Evolutionary conservation across 2,329 filamentous ascomycete species (phyloP), one percentile per base, ranked within the genome.

Genomic region (Rasamsonia emersonii): DNA sequence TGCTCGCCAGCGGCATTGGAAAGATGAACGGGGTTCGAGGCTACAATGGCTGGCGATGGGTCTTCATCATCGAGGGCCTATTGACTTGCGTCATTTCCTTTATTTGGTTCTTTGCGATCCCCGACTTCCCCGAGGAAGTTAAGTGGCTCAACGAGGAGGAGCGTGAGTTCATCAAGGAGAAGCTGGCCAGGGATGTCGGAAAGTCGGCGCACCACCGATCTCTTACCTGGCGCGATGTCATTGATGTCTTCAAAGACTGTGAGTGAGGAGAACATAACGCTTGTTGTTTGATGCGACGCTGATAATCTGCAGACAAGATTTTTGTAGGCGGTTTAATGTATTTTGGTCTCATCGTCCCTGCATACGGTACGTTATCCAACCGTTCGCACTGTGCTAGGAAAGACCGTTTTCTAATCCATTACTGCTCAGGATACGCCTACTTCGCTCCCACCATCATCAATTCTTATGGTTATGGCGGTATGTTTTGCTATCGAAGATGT

Each of bases 261-360:
- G 36, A 50, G 58, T 54, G 10, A 9, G 24, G 16, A 28, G 11
- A 18, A 14, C 4, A 20, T n/a, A 9, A 9, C 7, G 6, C 24
- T 7, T 14, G 6, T 9, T 23, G 4, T 25, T 15, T 19, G 11
- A 26, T 25, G 25, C 47, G 50, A 18, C 52, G 38, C 20, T 15
- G 18, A 10, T 6, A 13, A 15, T 11, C 13, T 34, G 4, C 32
- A 63, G 59, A 60, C 47, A 84, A 83, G 55, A 70, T 86, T 45
- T 73, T 83, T 46, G 56, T 86, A 9, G 82, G 79, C 26, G 81
- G 79, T 0, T 68, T 86, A 54, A 86, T 86, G 81, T 89, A 88
- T 59, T 78, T 88, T 46, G 82, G 82, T 8, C 67, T 86, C 38
- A 77, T 86, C 43, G 80, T 88, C 2, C 80, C 82, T 0, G 81